Percentiles rank a stretch among this genome's conserved stretches.
These are phyloP conservation scores for Zygosaccharomyces bailii DNA, from an alignment of 805 yeast species.

Conservation along the genomic window DNA sequence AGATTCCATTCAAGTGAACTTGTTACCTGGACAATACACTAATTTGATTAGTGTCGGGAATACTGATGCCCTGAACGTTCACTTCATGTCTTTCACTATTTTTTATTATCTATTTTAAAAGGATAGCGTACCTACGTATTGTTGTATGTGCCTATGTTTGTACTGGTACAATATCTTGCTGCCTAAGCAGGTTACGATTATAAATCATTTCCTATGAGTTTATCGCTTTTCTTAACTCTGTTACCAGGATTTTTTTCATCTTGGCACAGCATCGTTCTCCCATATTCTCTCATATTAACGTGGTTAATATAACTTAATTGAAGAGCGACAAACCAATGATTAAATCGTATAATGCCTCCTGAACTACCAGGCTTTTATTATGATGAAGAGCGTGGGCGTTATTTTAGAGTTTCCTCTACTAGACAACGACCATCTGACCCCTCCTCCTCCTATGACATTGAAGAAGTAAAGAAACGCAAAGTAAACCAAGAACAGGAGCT, in stretches of 20 bases:
- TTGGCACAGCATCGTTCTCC: neutral
- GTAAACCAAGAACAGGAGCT: slow-evolving; percentile 3
- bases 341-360: slow-evolving; percentile 10
- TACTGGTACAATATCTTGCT: slow-evolving; percentile 3
- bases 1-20: neutral
- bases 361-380: slow-evolving; percentile 32
- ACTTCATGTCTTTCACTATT: neutral
- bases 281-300: neutral
- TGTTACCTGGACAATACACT: neutral
- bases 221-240: no score
- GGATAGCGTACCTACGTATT: neutral
- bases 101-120: slow-evolving; percentile 4
- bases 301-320: neutral
- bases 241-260: no score
- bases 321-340: neutral
- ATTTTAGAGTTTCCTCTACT: slow-evolving; percentile 19
- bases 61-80: slow-evolving; percentile 4
- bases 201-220: neutral
- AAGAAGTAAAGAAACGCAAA: slow-evolving; percentile 15
- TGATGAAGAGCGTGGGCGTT: slow-evolving; percentile 26
- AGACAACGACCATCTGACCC: slow-evolving; percentile 3
- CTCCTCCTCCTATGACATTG: slow-evolving; percentile 10
- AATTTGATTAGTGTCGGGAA: neutral
- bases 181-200: neutral
- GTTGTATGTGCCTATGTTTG: slow-evolving; percentile 2